Evolutionary conservation across 1,284 basidiomycete species (phyloP).

Genomic region (Sutorius eximius): DNA sequence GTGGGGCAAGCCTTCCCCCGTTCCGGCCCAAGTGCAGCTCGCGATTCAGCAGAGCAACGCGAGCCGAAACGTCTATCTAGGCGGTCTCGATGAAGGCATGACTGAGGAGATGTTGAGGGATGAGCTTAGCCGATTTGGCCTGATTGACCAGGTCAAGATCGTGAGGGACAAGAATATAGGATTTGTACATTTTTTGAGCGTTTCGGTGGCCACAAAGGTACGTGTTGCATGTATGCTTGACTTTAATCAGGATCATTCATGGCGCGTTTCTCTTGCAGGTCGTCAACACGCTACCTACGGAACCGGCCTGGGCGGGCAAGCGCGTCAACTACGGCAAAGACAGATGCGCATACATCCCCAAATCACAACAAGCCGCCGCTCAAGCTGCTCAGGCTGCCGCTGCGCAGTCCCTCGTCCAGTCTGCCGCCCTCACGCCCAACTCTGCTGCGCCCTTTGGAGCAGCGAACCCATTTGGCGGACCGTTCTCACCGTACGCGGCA

Average conservation of each 20-base stretch:
- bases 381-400: constrained; percentile 82
- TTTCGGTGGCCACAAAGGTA: constrained; percentile 90
- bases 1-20: constrained; percentile 91
- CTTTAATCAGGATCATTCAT: not conserved
- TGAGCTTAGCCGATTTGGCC: constrained; percentile 85
- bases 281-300: constrained; percentile 84
- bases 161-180: constrained; percentile 97
- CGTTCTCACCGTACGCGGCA: constrained; percentile 59
- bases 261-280: constrained; percentile 51
- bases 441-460: constrained; percentile 27
- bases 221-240: constrained; percentile 7
- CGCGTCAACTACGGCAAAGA: constrained; percentile 95
- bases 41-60: constrained; percentile 90
- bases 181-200: constrained; percentile 94
- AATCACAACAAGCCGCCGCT: constrained; percentile 82
- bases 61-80: constrained; percentile 91
- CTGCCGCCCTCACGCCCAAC: constrained; percentile 40
- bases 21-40: constrained; percentile 79
- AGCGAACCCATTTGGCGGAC: constrained; percentile 30
- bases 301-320: constrained; percentile 90
- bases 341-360: constrained; percentile 91
- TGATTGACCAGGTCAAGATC: constrained; percentile 98
- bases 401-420: constrained; percentile 73
- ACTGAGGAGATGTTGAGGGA: constrained; percentile 90
- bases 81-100: constrained; percentile 82